phyloP scores from a whole-genome alignment of 164 flowering plant genomes.

The Sedum album region DNA sequence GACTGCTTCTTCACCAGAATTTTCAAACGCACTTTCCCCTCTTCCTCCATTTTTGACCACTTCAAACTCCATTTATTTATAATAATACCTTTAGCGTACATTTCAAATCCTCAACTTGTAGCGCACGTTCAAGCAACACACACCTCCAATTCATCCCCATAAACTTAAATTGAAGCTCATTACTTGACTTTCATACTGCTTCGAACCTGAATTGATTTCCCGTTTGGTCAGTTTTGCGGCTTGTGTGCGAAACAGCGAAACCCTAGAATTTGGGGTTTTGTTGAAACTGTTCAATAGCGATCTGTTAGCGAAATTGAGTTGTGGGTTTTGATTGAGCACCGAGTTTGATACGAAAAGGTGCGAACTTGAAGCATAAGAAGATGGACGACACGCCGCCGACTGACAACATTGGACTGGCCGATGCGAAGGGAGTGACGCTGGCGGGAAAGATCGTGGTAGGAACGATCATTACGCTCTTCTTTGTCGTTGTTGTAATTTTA shows the following conservation, averaged over 20 bases:
- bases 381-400: constrained; percentile 5
- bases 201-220: background rate
- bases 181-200: background rate
- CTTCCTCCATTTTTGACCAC: too few species aligned
- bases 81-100: background rate
- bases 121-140: background rate
- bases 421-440: constrained; percentile 22
- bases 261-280: background rate
- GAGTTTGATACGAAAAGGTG: background rate
- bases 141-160: background rate
- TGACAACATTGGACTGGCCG: background rate
- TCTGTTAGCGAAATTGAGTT: background rate
- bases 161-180: background rate
- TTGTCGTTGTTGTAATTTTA: constrained; percentile 50
- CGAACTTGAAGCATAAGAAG: background rate
- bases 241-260: background rate
- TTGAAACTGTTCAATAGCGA: background rate
- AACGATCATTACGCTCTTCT: constrained; percentile 44
- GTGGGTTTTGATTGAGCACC: background rate
- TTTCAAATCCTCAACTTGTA: background rate
- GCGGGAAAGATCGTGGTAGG: constrained; percentile 59
- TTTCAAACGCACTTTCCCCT: background rate
- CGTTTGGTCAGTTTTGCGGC: background rate
- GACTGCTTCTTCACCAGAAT: background rate
- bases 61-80: too few species aligned